Percentiles rank a stretch among this genome's conserved stretches.
These are phyloP conservation scores for Avena sativa DNA, from an alignment of 176 grass and related monocot species.

Conservation along the genomic window DNA sequence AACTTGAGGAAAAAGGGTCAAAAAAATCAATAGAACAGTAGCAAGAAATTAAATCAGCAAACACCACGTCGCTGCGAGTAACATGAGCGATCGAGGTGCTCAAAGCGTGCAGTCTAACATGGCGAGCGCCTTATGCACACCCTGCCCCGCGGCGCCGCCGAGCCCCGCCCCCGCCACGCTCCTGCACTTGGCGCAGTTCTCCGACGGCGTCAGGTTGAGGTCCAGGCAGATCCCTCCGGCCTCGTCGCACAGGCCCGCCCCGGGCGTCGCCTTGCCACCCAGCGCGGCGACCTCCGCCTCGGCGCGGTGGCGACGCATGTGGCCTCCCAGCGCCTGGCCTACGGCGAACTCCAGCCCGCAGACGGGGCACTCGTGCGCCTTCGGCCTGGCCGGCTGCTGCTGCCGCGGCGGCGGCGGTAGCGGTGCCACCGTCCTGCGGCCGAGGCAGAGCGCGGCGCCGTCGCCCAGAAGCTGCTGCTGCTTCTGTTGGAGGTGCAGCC, in stretches of 20 bases:
- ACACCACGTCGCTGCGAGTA: neutral
- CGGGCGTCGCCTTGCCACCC: neutral
- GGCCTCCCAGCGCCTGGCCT: slow-evolving; percentile 86
- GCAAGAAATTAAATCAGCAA: slow-evolving; percentile 22
- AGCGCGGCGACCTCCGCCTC: slow-evolving; percentile 32
- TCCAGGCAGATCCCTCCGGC: slow-evolving; percentile 62
- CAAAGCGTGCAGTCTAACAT: slow-evolving; percentile 71
- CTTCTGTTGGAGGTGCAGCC: slow-evolving; percentile 16
- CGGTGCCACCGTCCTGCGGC: neutral
- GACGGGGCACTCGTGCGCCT: slow-evolving; percentile 77
- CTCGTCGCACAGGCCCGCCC: slow-evolving; percentile 21
- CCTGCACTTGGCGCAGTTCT: slow-evolving; percentile 67
- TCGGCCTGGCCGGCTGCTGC: slow-evolving; percentile 42
- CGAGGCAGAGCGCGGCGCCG: slow-evolving; percentile 40
- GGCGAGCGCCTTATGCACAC: slow-evolving; percentile 63
- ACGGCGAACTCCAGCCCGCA: slow-evolving; percentile 86
- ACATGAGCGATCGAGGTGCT: slow-evolving; percentile 32
- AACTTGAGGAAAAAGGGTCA: neutral
- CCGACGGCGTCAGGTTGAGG: slow-evolving; percentile 83
- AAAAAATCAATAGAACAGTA: slow-evolving; percentile 21
- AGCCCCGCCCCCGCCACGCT: slow-evolving; percentile 40
- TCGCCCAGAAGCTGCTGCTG: neutral
- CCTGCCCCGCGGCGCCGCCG: slow-evolving; percentile 36
- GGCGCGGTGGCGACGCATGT: slow-evolving; percentile 82
- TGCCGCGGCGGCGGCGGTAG: neutral